Percentiles rank a stretch among this genome's conserved stretches.
These are phyloP conservation scores for Diplodia scrobiculata DNA, from an alignment of 2,329 filamentous ascomycete species.

Conservation along the genomic window DNA sequence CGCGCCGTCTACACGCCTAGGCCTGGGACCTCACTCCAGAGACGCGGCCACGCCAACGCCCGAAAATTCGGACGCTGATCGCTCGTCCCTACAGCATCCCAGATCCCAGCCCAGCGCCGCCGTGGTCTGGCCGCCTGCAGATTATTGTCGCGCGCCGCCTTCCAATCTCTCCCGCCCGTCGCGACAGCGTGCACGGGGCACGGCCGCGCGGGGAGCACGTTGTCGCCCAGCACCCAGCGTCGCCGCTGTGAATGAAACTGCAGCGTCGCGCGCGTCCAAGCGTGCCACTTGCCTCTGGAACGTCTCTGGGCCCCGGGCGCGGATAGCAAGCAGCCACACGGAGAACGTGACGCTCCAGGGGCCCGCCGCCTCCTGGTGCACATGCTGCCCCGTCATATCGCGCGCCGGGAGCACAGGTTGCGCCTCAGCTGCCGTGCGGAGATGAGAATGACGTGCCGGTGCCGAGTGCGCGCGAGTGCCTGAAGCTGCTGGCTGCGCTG, in stretches of 20 bases:
- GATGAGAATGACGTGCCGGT: conserved; percentile 25
- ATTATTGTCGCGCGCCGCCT: conserved; percentile 14
- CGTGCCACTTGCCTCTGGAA: conserved; percentile 26
- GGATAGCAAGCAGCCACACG: conserved; percentile 22
- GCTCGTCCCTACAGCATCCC: conserved; percentile 29
- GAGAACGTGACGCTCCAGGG: conserved; percentile 13
- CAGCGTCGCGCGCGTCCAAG: conserved; percentile 5
- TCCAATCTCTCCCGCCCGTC: conserved; percentile 16
- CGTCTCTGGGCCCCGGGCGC: conserved; percentile 12
- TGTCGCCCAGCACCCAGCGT: conserved; percentile 13
- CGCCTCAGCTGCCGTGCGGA: conserved; percentile 26
- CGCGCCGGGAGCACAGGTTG: conserved; percentile 23
- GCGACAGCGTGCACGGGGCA: neutral
- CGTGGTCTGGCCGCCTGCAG: conserved; percentile 20
- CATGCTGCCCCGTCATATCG: conserved; percentile 18
- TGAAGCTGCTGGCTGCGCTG: conserved; percentile 25
- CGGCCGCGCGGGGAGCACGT: conserved; percentile 3
- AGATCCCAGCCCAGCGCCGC: conserved; percentile 19
- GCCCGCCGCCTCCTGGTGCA: conserved; percentile 8
- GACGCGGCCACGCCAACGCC: conserved; percentile 33
- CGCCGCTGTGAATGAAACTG: conserved; percentile 20
- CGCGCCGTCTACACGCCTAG: conserved; percentile 6
- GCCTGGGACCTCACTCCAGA: neutral
- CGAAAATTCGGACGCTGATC: conserved; percentile 35
- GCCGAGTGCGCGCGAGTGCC: conserved; percentile 14